phyloP scores from a whole-genome alignment of 2,329 filamentous ascomycete species.

The Ophiostoma novo-ulmi region DNA sequence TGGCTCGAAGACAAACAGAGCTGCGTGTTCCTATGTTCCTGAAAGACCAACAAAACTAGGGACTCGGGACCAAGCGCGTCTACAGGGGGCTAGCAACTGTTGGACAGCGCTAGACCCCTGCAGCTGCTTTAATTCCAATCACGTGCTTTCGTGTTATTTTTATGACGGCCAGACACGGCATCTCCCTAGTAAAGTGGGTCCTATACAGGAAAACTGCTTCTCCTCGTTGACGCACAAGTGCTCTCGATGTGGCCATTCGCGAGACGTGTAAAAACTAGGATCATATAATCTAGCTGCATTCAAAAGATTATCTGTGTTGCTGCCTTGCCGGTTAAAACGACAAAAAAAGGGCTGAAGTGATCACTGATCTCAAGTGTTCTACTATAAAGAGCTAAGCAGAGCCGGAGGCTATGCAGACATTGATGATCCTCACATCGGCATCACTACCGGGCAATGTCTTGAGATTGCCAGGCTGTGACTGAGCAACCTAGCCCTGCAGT shows the following conservation, averaged over 20 bases:
- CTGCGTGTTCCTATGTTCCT: conserved; percentile 1
- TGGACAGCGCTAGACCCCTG: background rate
- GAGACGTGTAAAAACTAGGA: background rate
- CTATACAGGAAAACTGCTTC: background rate
- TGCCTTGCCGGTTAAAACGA: background rate
- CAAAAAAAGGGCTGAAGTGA: background rate
- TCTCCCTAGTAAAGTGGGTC: background rate
- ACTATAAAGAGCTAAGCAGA: background rate
- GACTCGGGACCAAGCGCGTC: conserved; percentile 8
- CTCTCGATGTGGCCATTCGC: background rate
- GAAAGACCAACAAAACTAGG: background rate
- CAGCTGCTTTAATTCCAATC: conserved; percentile 21
- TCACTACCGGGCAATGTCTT: background rate
- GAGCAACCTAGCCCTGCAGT: background rate
- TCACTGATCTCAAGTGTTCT: background rate
- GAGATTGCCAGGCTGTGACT: background rate
- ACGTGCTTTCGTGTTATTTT: conserved; percentile 27
- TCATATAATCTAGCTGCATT: background rate
- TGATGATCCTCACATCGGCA: background rate
- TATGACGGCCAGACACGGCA: background rate
- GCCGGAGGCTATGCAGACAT: background rate
- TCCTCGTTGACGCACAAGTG: background rate
- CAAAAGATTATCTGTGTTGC: background rate
- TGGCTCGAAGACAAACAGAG: background rate
- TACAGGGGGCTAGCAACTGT: conserved; percentile 7